Conservation (phyloP, 257 asterid species). For the Gentiana macrophylla region DNA sequence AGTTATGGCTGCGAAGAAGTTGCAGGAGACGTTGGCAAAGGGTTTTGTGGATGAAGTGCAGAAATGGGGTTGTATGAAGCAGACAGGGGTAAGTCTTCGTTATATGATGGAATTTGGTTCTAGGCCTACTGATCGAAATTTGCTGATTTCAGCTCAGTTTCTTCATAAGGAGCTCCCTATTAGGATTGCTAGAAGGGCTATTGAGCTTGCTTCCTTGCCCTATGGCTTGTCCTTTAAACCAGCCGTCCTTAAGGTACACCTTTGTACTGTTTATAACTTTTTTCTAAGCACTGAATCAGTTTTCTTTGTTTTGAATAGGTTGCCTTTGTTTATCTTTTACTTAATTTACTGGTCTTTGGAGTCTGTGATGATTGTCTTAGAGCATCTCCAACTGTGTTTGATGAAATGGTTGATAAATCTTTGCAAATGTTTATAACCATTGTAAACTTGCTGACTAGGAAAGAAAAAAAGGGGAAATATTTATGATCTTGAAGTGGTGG, state of each 20-base stretch:
- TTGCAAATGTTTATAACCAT: no score
- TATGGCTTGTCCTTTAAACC: conserved; percentile 68
- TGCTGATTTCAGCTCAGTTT: conserved; percentile 73
- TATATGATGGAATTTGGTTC: conserved; percentile 95
- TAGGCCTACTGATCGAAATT: conserved; percentile 49
- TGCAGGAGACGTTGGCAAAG: conserved; percentile 36
- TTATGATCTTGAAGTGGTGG: no score
- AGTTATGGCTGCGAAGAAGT: conserved; percentile 69
- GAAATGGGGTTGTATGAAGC: conserved; percentile 71
- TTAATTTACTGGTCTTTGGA: no score
- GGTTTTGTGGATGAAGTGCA: conserved; percentile 54
- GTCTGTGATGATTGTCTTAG: no score
- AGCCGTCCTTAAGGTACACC: conserved; percentile 58
- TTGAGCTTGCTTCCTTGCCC: conserved; percentile 77
- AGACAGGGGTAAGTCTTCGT: conserved; percentile 75
- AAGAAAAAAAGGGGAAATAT: no score
- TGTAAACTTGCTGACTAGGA: no score
- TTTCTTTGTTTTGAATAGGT: neutral
- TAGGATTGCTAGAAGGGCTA: conserved; percentile 81
- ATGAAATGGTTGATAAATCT: no score
- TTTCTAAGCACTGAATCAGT: conserved; percentile 15
- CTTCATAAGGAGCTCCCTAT: conserved; percentile 81
- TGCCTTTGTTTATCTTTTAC: neutral
- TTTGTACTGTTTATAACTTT: neutral
- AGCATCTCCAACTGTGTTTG: no score